Conservation (phyloP, 495 filamentous ascomycete species). For the Staphylotrichum longicolle region DNA sequence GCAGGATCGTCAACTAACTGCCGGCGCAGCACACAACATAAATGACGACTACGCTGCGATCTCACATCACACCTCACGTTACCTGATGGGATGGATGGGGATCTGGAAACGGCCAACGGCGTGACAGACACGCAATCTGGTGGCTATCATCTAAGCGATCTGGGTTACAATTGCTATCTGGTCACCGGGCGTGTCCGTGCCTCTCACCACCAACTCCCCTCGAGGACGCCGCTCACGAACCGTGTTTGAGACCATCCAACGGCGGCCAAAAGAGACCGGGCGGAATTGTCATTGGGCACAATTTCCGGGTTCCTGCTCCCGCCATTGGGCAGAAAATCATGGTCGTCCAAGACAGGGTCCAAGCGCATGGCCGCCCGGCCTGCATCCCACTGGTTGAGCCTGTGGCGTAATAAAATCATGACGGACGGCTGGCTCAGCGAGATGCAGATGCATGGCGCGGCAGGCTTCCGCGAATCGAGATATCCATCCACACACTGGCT, state of each 20-base stretch:
- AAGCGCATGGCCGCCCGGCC: slow-evolving; percentile 23
- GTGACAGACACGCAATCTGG: slow-evolving; percentile 1
- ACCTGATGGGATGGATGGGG: too few relatives aligned
- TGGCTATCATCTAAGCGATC: slow-evolving; percentile 21
- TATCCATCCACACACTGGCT: background rate
- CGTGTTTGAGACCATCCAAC: slow-evolving; percentile 34
- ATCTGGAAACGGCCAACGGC: too few relatives aligned
- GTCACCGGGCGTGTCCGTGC: background rate
- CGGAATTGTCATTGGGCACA: slow-evolving; percentile 40
- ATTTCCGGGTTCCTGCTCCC: slow-evolving; percentile 41
- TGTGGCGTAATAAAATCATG: too few relatives aligned
- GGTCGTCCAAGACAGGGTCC: slow-evolving; percentile 31
- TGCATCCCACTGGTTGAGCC: slow-evolving; percentile 32
- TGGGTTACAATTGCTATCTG: slow-evolving; percentile 9
- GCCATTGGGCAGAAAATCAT: slow-evolving; percentile 44
- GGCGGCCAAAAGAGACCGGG: slow-evolving; percentile 24
- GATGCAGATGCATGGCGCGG: slow-evolving; percentile 25
- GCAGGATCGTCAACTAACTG: too few relatives aligned
- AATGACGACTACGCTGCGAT: too few relatives aligned
- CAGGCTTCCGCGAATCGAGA: slow-evolving; percentile 22
- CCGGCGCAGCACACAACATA: too few relatives aligned
- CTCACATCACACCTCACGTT: too few relatives aligned
- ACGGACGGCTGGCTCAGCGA: too few relatives aligned
- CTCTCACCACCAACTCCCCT: slow-evolving; percentile 6
- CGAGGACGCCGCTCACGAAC: background rate